These are phyloP conservation scores for Drosera spatulata DNA, from an alignment of 179 eudicot genomes.

Conservation along the genomic window DNA sequence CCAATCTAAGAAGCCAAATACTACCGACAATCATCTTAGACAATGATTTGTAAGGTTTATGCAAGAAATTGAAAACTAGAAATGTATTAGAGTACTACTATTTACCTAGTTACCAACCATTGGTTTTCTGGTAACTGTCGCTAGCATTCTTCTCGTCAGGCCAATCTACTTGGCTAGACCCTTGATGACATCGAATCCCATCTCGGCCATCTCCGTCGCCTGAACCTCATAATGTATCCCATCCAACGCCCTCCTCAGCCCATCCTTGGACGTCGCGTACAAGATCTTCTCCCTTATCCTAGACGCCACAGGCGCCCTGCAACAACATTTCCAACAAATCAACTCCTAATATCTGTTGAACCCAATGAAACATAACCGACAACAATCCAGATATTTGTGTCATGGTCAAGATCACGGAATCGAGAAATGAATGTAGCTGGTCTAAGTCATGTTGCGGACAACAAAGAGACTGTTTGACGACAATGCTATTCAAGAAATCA, in stretches of 20 bases:
- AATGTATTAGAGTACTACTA: too few species aligned
- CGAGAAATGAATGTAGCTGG: not conserved
- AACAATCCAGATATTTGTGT: not conserved
- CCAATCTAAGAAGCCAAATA: too few species aligned
- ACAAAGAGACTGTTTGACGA: too few species aligned
- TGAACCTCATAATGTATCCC: constrained; percentile 86
- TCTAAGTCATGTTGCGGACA: too few species aligned
- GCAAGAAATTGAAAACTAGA: too few species aligned
- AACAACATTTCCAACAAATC: too few species aligned
- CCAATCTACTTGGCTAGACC: constrained; percentile 46
- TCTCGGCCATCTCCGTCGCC: constrained; percentile 91
- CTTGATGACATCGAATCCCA: constrained; percentile 78
- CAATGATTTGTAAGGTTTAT: too few species aligned
- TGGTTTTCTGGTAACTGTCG: too few species aligned
- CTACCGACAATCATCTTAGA: too few species aligned
- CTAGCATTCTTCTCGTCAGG: not conserved
- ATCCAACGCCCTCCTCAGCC: constrained; percentile 73
- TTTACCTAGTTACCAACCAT: too few species aligned
- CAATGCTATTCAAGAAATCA: not conserved
- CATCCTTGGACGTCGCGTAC: constrained; percentile 91
- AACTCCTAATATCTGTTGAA: not conserved
- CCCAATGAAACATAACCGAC: not conserved
- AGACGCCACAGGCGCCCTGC: constrained; percentile 87
- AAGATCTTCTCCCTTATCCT: constrained; percentile 82
- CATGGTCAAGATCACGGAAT: not conserved